Percentiles rank a stretch among this genome's conserved stretches.
Evolutionary conservation across 2,329 filamentous ascomycete genomes (phyloP).

Genomic region (Penicillium glabrum): DNA sequence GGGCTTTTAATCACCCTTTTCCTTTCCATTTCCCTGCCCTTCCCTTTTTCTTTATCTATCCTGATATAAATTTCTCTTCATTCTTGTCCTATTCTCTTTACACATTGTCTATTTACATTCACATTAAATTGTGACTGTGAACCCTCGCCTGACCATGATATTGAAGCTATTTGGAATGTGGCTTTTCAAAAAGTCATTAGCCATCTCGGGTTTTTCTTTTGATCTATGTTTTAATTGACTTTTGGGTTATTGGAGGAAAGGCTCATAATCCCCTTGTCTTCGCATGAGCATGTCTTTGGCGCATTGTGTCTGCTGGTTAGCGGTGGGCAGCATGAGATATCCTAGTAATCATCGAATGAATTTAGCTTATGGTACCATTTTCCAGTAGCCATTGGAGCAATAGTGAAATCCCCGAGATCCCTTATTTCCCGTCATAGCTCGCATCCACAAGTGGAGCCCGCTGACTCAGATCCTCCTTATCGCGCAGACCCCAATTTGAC

Average conservation of each 20-base stretch:
- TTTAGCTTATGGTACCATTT: background rate
- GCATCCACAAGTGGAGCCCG: background rate
- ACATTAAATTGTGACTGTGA: conserved; percentile 10
- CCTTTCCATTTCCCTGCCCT: background rate
- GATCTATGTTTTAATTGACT: background rate
- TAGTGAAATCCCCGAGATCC: background rate
- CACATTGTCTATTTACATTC: conserved; percentile 19
- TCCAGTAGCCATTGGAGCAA: background rate
- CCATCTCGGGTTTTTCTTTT: background rate
- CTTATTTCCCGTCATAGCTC: background rate
- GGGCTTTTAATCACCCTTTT: background rate
- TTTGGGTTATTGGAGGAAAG: conserved; percentile 11
- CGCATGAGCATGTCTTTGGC: conserved; percentile 9
- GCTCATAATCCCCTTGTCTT: background rate
- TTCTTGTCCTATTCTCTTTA: conserved; percentile 20
- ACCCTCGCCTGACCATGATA: background rate
- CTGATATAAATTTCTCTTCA: background rate
- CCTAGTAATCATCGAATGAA: background rate
- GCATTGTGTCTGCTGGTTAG: conserved; percentile 8
- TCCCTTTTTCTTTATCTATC: background rate
- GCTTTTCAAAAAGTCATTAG: background rate
- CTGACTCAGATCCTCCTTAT: background rate
- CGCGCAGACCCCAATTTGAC: background rate
- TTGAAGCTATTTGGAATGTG: background rate
- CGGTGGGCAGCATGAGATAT: conserved; percentile 7